phyloP scores from a whole-genome alignment of 1,284 basidiomycete genomes.

The Somion occarium region DNA sequence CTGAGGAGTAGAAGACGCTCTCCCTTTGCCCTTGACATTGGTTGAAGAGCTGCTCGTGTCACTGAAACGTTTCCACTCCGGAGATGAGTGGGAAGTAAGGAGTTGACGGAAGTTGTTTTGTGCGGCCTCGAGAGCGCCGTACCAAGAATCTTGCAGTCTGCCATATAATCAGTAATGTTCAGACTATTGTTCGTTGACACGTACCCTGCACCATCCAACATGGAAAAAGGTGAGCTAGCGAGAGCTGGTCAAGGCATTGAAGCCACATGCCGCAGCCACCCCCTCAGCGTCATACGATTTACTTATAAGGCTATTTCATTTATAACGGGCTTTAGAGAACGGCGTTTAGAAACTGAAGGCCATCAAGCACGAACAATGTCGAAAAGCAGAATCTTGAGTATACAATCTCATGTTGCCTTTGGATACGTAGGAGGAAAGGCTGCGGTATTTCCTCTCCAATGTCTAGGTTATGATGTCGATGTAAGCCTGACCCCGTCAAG shows the following conservation, averaged over 20 bases:
- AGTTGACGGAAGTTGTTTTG: slow-evolving; percentile 68
- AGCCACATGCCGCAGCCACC: no score
- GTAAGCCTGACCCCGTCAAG: slow-evolving; percentile 61
- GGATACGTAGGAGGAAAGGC: slow-evolving; percentile 97
- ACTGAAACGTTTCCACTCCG: slow-evolving; percentile 70
- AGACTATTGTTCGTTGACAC: slow-evolving; percentile 2
- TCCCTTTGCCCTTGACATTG: slow-evolving; percentile 57
- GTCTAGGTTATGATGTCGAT: slow-evolving; percentile 95
- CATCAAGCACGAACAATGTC: slow-evolving; percentile 18
- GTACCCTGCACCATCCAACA: slow-evolving; percentile 39
- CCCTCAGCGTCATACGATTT: no score
- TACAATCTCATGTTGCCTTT: slow-evolving; percentile 92
- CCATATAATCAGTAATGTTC: not conserved
- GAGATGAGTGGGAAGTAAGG: slow-evolving; percentile 54
- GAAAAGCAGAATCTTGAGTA: slow-evolving; percentile 56
- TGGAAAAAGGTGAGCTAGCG: slow-evolving; percentile 9
- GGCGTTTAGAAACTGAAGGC: no score
- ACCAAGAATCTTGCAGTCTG: slow-evolving; percentile 75
- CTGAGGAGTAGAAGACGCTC: slow-evolving; percentile 48
- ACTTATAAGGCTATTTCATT: no score
- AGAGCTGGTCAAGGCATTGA: not conserved
- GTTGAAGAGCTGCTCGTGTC: slow-evolving; percentile 34
- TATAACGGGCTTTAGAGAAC: no score
- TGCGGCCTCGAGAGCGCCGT: slow-evolving; percentile 61
- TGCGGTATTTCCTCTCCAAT: slow-evolving; percentile 92